Evolutionary conservation across 306 rosid genomes (phyloP), one percentile per base, ranked within the genome.

Genomic region (Geum urbanum): DNA sequence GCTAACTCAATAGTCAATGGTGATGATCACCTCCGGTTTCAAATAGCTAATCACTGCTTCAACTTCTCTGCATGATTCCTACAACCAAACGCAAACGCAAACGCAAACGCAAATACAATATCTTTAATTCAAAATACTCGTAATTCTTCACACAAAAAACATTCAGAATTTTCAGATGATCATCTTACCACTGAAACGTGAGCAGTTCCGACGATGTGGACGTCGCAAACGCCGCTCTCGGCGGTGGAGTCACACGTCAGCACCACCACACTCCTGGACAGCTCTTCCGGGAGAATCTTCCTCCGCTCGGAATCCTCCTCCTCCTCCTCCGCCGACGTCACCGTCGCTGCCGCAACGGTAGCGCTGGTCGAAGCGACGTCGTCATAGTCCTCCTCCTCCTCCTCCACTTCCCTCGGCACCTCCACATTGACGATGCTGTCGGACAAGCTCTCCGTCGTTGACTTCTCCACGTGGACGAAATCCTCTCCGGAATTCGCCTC

Each of bases 41-140:
- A 94, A 81, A 82, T 71, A 81, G 74, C 79, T 74, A 58, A 92
- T 86, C 39, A 89, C 82, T 55, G 85, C 96, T 71, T 85, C 85
- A 70, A 89, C 98, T 84, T 92, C 92, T 79, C 84, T 73, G 83
- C 96, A 89, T 65, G 98, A 88, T 74, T 86, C 96, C 95, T 89
- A 84, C 77, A 81, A 58, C 60, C 57, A 81, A 51, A 64, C 53
- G 47, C 35, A 54, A 41, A 46, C n/a, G n/a, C 57, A 81, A 51
- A 64, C 53, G 47, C 35, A 54, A 41, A 46, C n/a, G 53, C 75
- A 74, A 63, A 43, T 63, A 86, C 37, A 49, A 72, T 0, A 66
- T 7, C 47, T 68, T 58, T 62, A 32, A 44, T 66, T 70, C 19
- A 47, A 35, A 18, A 72, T 14, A 43, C 2, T 63, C 19, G 5